These are phyloP conservation scores for Kwoniella sp. DNA, from an alignment of 768 basidiomycete species.

Conservation along the genomic window DNA sequence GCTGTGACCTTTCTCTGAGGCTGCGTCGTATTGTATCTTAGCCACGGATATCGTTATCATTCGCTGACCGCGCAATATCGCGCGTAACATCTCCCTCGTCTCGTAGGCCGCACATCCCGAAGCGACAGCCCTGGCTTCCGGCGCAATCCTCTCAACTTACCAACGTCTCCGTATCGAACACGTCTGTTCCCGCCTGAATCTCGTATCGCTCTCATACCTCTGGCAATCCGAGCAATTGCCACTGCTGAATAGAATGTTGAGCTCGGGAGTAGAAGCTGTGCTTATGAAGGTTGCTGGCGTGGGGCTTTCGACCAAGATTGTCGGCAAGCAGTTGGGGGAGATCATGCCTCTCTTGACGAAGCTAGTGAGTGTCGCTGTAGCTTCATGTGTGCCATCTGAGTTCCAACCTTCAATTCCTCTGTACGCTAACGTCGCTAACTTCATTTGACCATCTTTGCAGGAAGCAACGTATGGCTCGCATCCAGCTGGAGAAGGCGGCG, in stretches of 20 bases:
- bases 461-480: constrained; percentile 84
- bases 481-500: constrained; percentile 95
- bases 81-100: no score
- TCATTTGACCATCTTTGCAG: constrained; percentile 56
- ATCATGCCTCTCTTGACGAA: constrained; percentile 74
- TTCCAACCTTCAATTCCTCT: background rate
- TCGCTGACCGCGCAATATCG: background rate
- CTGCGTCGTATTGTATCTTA: background rate
- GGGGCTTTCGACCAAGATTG: constrained; percentile 74
- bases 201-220: constrained; percentile 82
- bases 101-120: constrained; percentile 77
- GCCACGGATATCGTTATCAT: constrained; percentile 6
- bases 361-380: constrained; percentile 62
- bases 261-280: constrained; percentile 71
- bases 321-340: constrained; percentile 72
- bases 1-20: constrained; percentile 9
- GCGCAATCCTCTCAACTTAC: constrained; percentile 96
- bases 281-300: constrained; percentile 96
- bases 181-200: constrained; percentile 79
- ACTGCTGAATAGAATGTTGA: constrained; percentile 83
- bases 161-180: constrained; percentile 96
- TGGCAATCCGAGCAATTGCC: constrained; percentile 93
- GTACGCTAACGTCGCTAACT: background rate
- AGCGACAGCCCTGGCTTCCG: constrained; percentile 83
- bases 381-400: background rate